Percentiles rank a stretch among this genome's conserved stretches.
phyloP scores from a whole-genome alignment of 2,329 filamentous ascomycete species.

The Zarea fungicola region DNA sequence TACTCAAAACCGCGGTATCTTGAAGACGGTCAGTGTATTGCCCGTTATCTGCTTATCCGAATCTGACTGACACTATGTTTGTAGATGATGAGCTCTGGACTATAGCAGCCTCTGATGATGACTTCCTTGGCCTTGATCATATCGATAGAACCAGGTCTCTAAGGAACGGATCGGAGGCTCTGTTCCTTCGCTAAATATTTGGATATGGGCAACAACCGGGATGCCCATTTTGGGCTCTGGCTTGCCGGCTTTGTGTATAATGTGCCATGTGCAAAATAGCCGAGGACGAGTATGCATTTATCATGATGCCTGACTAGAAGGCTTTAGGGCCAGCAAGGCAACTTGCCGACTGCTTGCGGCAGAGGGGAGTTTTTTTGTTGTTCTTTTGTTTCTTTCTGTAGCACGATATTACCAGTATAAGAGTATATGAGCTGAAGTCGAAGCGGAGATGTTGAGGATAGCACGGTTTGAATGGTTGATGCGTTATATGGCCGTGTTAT shows the following conservation, averaged over 20 bases:
- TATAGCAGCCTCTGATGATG: conserved; percentile 48
- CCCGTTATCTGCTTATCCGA: background rate
- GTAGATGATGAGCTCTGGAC: conserved; percentile 57
- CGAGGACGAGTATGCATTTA: background rate
- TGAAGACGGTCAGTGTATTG: conserved; percentile 68
- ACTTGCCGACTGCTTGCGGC: background rate
- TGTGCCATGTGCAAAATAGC: conserved; percentile 7
- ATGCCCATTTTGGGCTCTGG: conserved; percentile 1
- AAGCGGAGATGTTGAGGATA: conserved; percentile 2
- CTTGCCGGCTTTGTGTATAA: conserved; percentile 9
- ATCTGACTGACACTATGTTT: conserved; percentile 20
- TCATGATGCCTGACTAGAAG: conserved; percentile 2
- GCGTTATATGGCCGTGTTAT: background rate
- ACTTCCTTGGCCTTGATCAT: conserved; percentile 61
- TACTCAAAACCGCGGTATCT: conserved; percentile 80
- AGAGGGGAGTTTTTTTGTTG: conserved; percentile 2
- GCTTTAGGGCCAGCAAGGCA: background rate
- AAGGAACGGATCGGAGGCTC: conserved; percentile 56
- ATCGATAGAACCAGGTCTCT: conserved; percentile 54
- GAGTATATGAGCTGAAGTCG: conserved; percentile 8
- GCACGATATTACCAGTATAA: conserved; percentile 14
- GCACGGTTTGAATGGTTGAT: background rate
- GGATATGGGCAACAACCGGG: background rate
- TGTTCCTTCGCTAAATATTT: conserved; percentile 53
- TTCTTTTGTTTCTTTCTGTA: conserved; percentile 10